phyloP scores from a whole-genome alignment of 495 filamentous ascomycete species.

The Lentithecium fluviatile region DNA sequence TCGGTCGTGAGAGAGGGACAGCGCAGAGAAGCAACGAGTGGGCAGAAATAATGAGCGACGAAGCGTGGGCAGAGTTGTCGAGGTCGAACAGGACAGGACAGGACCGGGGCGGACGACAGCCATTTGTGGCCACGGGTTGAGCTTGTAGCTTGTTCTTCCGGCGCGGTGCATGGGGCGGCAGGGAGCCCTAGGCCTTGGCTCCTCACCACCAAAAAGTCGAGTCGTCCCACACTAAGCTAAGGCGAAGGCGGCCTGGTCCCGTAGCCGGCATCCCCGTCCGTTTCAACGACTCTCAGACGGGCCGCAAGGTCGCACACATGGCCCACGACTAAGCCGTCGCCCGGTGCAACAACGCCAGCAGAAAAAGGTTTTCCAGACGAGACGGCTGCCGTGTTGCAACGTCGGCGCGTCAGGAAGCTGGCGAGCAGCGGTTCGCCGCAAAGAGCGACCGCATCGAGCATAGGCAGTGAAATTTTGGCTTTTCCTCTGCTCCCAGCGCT shows the following conservation, averaged over 20 bases:
- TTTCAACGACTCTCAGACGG: slow-evolving; percentile 15
- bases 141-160: not conserved
- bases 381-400: too few relatives aligned
- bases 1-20: not conserved
- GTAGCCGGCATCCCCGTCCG: slow-evolving; percentile 14
- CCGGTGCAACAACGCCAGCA: not conserved
- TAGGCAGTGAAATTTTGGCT: too few relatives aligned
- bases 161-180: not conserved
- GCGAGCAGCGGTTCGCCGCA: too few relatives aligned
- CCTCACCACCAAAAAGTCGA: not conserved
- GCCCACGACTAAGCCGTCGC: not conserved
- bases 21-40: slow-evolving; percentile 4
- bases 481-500: too few relatives aligned
- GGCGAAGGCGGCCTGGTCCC: too few relatives aligned
- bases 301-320: not conserved
- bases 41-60: not conserved
- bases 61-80: too few relatives aligned
- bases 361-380: too few relatives aligned
- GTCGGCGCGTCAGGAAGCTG: too few relatives aligned
- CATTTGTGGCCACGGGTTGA: not conserved
- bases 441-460: too few relatives aligned
- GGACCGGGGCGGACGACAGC: too few relatives aligned
- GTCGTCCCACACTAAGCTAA: not conserved
- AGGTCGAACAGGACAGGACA: too few relatives aligned
- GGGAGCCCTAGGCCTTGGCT: not conserved